Conservation (phyloP, 75 land plant species). For the Sequoia sempervirens region DNA sequence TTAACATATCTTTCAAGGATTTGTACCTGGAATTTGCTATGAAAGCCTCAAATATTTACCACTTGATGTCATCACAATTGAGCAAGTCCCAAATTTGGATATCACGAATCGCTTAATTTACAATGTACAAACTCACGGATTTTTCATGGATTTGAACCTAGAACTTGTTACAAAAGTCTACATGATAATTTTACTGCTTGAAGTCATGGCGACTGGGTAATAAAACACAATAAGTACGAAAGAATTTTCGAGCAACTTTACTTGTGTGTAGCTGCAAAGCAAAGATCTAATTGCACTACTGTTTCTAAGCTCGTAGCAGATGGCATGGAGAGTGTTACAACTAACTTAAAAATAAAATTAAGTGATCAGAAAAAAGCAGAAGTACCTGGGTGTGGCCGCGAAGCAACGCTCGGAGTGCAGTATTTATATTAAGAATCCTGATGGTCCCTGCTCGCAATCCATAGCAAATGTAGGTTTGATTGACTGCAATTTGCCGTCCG, state of each 20-base stretch:
- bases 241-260: conserved; percentile 5
- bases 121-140: background rate
- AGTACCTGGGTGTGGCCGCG: conserved; percentile 76
- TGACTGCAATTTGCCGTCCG: conserved; percentile 94
- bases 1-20: background rate
- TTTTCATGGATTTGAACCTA: background rate
- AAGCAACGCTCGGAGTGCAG: conserved; percentile 65
- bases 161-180: background rate
- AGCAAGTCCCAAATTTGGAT: background rate
- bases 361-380: background rate
- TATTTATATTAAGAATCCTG: conserved; percentile 83
- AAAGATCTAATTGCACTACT: conserved; percentile 66
- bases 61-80: background rate
- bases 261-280: conserved; percentile 64
- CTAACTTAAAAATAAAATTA: background rate
- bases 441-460: conserved; percentile 78
- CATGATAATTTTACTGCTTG: background rate
- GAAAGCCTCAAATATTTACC: background rate
- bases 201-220: background rate
- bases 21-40: background rate
- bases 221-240: background rate
- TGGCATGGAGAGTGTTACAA: background rate
- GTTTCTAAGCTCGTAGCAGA: background rate
- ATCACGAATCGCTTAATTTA: background rate
- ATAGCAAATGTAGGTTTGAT: conserved; percentile 79